Evolutionary conservation across 805 yeast species (phyloP), one percentile per base, ranked within the genome.

Genomic region (Saturnispora gosingensis): DNA sequence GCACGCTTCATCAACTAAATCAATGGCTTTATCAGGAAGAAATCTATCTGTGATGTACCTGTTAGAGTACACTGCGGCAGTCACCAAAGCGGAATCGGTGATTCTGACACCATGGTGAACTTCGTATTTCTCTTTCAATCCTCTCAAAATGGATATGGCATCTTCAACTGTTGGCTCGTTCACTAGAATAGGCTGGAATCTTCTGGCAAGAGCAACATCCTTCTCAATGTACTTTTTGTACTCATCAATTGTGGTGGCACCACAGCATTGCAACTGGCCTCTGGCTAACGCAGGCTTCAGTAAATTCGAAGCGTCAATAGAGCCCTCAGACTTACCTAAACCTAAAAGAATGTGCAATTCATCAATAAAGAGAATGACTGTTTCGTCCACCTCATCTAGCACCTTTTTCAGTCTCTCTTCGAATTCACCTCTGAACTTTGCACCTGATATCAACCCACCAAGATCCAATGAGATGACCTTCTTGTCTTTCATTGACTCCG

Each of bases 51-150:
- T 85, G 51, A 91, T 87, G 65, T 91, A 91, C 56, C 99, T 76
- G 63, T 88, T 87, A 46, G 95, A 82, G 62, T 90, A 80, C 6
- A 87, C 82, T 0, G 97, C 96, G 11, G 98, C 97, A 0, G 96
- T 85, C 2, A 91, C 97, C 51, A 91, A 73, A 0, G 99, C 97
- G 46, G 89, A 78, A 64, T 91, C 99, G 3, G 91, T 78, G 53
- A 91, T 88, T 56, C 96, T 79, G 7, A 91, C 99, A 70, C 99
- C 99, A 62, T 91, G 99, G 61, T 91, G 99, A 2, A 91, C 97
- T 64, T 91, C 99, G 65, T 91, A 91, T 55, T 85, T 78, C 62
- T 91, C 98, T 65, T 91, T 90, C 61, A 91, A 75, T 4, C 99
- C 99, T 63, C 99, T 80, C 53, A 93, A 72, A 54, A 91, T 91